Percentiles rank a stretch among this genome's conserved stretches.
Conservation (phyloP, 2,329 filamentous ascomycete species). For the Claviceps sp. region DNA sequence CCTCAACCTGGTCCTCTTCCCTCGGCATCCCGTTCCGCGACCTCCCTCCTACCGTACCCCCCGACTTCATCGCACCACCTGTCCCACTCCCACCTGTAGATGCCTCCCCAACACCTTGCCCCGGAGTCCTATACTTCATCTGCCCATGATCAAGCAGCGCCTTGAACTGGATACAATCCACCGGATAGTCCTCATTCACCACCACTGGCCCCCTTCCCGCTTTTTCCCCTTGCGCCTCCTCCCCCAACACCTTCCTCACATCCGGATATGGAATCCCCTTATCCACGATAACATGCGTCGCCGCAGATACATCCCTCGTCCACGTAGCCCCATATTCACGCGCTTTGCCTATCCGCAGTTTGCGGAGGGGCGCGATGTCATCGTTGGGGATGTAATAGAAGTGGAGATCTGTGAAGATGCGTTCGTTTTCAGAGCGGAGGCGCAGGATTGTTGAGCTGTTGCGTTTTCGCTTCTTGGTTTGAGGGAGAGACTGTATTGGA, state of each 20-base stretch:
- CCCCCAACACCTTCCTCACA: constrained; percentile 35
- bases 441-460: constrained; percentile 20
- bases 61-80: neutral
- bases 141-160: constrained; percentile 45
- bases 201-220: constrained; percentile 23
- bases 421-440: constrained; percentile 35
- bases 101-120: constrained; percentile 20
- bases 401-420: constrained; percentile 45
- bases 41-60: neutral
- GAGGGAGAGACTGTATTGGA: neutral
- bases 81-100: neutral
- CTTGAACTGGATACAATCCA: constrained; percentile 51
- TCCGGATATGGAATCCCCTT: constrained; percentile 50
- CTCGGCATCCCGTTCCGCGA: constrained; percentile 12
- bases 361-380: constrained; percentile 53
- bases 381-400: constrained; percentile 77
- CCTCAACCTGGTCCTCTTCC: constrained; percentile 25
- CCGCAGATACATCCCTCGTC: constrained; percentile 40
- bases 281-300: constrained; percentile 76
- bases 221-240: constrained; percentile 1
- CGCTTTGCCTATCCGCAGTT: constrained; percentile 59
- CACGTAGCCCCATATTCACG: constrained; percentile 64
- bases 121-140: constrained; percentile 44
- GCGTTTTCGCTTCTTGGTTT: constrained; percentile 33
- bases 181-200: constrained; percentile 54